Evolutionary conservation across 352 stramenopile species (phyloP).

Genomic region (Salisapilia sapeloensis): DNA sequence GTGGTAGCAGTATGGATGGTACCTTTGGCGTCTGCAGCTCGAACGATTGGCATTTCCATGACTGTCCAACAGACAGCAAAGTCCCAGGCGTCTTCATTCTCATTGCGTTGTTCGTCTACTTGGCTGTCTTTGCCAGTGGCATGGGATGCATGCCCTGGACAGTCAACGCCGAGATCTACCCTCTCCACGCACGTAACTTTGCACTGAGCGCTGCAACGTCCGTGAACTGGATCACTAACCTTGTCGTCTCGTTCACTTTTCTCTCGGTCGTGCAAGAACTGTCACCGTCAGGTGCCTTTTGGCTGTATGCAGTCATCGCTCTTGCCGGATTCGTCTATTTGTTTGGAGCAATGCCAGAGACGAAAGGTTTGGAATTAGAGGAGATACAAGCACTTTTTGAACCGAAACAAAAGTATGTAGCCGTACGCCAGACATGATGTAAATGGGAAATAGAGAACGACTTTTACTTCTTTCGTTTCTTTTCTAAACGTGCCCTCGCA

Average conservation of each 20-base stretch:
- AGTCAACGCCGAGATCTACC: constrained; percentile 92
- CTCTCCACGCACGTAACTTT: constrained; percentile 70
- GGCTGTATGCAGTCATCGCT: constrained; percentile 76
- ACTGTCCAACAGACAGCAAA: constrained; percentile 26
- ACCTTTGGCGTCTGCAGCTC: constrained; percentile 7
- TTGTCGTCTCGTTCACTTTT: constrained; percentile 89
- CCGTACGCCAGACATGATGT: too few relatives aligned
- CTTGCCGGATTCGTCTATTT: constrained; percentile 61
- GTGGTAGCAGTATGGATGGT: too few relatives aligned
- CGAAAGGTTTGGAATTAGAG: constrained; percentile 84
- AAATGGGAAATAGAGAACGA: too few relatives aligned
- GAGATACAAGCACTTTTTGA: constrained; percentile 86
- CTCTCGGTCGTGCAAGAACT: constrained; percentile 70
- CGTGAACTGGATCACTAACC: constrained; percentile 87
- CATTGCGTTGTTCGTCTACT: constrained; percentile 44
- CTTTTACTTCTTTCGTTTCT: constrained; percentile 7
- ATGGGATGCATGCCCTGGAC: constrained; percentile 88
- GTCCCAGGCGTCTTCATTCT: constrained; percentile 31
- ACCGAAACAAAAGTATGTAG: constrained; percentile 13
- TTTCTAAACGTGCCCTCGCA: constrained; percentile 25
- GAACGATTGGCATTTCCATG: constrained; percentile 18
- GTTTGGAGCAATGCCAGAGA: constrained; percentile 79
- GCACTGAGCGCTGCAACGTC: constrained; percentile 78
- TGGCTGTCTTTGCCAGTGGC: constrained; percentile 59
- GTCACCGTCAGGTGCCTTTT: constrained; percentile 69